Percentiles rank a stretch among this genome's conserved stretches.
Conservation (phyloP, 257 asterid genomes). For the Misopates orontium region DNA sequence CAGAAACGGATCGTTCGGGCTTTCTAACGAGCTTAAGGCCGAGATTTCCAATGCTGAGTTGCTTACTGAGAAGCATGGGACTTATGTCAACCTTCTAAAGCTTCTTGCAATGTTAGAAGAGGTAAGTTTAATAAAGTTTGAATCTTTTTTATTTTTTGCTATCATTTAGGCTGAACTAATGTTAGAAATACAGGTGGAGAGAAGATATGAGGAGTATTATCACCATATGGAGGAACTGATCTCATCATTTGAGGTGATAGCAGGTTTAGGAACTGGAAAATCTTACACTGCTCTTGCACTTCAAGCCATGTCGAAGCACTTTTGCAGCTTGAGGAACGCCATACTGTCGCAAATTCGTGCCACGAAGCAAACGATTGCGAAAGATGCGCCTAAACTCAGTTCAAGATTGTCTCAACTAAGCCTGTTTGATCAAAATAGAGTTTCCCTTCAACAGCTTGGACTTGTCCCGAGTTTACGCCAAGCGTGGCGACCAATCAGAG, state of each 20-base stretch:
- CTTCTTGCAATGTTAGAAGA: conserved; percentile 70
- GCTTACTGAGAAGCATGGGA: conserved; percentile 46
- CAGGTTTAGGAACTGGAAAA: conserved; percentile 73
- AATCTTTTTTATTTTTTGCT: background rate
- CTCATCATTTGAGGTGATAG: conserved; percentile 65
- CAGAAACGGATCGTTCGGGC: conserved; percentile 43
- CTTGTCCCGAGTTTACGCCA: conserved; percentile 52
- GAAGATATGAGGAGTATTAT: conserved; percentile 70
- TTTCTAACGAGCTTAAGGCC: conserved; percentile 49
- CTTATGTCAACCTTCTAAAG: conserved; percentile 50
- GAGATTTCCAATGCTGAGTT: conserved; percentile 53
- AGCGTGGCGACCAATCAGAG: conserved; percentile 82
- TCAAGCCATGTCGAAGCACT: conserved; percentile 89
- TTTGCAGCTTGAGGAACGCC: conserved; percentile 60
- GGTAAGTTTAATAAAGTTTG: conserved; percentile 32
- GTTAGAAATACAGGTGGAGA: conserved; percentile 56
- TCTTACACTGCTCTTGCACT: conserved; percentile 83
- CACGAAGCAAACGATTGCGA: conserved; percentile 40
- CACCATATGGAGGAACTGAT: conserved; percentile 62
- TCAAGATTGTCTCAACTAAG: conserved; percentile 59
- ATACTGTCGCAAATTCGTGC: conserved; percentile 58
- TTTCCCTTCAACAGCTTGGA: conserved; percentile 58
- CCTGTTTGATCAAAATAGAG: conserved; percentile 58
- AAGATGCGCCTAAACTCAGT: conserved; percentile 60
- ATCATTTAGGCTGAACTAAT: background rate